phyloP scores from a whole-genome alignment of 2,329 filamentous ascomycete species.

The Pseudogymnoascus sp. region DNA sequence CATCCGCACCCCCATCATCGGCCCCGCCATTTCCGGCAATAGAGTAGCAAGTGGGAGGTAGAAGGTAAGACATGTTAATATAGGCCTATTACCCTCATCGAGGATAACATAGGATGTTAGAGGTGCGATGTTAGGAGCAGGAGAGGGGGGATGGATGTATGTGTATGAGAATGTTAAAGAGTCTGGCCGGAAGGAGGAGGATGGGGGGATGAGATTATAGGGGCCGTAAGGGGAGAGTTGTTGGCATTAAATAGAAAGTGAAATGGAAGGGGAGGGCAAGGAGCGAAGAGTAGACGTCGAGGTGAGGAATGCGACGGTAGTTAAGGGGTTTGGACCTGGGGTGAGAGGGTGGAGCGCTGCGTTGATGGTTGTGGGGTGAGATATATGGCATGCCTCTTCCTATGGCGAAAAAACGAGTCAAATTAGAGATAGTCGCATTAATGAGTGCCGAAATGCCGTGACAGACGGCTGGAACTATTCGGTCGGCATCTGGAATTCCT shows the following conservation, averaged over 20 bases:
- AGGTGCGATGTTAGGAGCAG: conserved; percentile 34
- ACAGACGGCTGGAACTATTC: neutral
- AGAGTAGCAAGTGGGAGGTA: conserved; percentile 27
- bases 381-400: neutral
- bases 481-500: neutral
- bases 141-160: conserved; percentile 46
- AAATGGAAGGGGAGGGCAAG: neutral
- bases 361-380: neutral
- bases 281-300: conserved; percentile 18
- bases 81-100: conserved; percentile 54
- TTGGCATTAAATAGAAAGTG: conserved; percentile 6
- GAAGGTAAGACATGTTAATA: conserved; percentile 48
- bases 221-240: conserved; percentile 14
- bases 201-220: conserved; percentile 18
- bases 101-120: conserved; percentile 44
- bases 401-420: no score
- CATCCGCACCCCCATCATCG: conserved; percentile 71
- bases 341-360: conserved; percentile 33
- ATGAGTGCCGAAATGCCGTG: neutral
- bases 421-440: no score
- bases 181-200: conserved; percentile 30
- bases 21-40: conserved; percentile 36
- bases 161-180: conserved; percentile 56
- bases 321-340: conserved; percentile 61
- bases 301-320: conserved; percentile 51